phyloP scores from a whole-genome alignment of 2,329 filamentous ascomycete genomes.

The Alternaria consortialis region DNA sequence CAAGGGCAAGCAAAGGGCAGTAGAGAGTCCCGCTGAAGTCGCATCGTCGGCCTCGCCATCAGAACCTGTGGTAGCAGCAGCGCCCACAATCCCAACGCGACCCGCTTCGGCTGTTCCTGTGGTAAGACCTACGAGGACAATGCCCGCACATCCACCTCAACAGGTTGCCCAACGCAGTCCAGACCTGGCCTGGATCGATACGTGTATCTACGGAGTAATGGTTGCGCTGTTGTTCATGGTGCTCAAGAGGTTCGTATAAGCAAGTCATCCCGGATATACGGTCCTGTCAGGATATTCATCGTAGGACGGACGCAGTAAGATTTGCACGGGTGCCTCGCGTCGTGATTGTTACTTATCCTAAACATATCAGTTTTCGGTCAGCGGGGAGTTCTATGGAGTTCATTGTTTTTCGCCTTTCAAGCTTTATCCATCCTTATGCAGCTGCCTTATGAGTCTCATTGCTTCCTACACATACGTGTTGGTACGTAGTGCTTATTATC shows the following conservation, averaged over 20 bases:
- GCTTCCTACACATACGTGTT: no score
- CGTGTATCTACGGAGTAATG: slow-evolving; percentile 77
- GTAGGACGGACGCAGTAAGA: background rate
- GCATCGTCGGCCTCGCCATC: background rate
- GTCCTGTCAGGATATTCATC: background rate
- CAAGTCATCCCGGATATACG: background rate
- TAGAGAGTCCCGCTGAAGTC: slow-evolving; percentile 4
- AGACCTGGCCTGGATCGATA: slow-evolving; percentile 78
- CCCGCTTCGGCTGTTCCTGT: background rate
- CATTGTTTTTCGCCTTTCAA: background rate
- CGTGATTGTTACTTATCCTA: background rate
- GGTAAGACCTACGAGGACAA: slow-evolving; percentile 27
- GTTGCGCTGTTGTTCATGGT: slow-evolving; percentile 76
- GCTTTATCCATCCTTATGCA: background rate
- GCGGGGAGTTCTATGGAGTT: background rate
- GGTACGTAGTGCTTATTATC: no score
- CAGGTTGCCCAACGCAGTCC: slow-evolving; percentile 44
- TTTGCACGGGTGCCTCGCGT: background rate
- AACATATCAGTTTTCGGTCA: background rate
- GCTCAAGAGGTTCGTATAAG: slow-evolving; percentile 55
- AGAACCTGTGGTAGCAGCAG: slow-evolving; percentile 19
- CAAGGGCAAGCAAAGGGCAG: slow-evolving; percentile 34
- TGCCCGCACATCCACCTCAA: slow-evolving; percentile 20
- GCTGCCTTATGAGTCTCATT: background rate
- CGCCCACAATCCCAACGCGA: background rate